Base-by-base conservation (phyloP, 2,329 filamentous ascomycete genomes). In the Didymella pomorum region DNA sequence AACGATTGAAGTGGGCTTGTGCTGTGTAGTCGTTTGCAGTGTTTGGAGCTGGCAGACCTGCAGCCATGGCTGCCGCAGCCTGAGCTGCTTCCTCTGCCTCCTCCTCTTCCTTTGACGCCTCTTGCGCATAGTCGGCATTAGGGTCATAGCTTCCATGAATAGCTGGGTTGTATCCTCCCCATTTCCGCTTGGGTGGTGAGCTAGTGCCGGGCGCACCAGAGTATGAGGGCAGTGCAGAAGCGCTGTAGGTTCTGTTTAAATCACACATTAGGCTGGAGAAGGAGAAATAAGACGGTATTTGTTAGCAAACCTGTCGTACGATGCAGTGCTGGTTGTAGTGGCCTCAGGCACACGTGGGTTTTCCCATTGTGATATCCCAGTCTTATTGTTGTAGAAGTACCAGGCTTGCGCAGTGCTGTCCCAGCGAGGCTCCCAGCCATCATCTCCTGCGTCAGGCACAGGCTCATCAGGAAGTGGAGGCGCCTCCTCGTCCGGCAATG, bases 61-160 rank as follows among this genome's bases (percentile, higher is more conserved):
- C 58, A 16, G 78, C 74, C 20, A 65, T 63, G 21, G 68, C 68
- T 28, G 72, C 64, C 29, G 61, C 64, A 31, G 66, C 63, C 21
- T 73, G 49, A 51, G 71, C 37, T 48, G 71, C 62, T 55, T 70
- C 63, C 50, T 71, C 71, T 21, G 64, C 63, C 28, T 72, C 68
- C 49, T 81, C 75, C 43, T 76, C 70, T 42, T 76, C 78, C 21
- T 80, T 74, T 64, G 85, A 52, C 3, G 73, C 71, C 57, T 70
- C 68, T 47, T 60, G 82, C 11, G 95, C 94, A 75, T 99, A 99
- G 81, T 93, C 91, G n/a, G 95, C 94, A 60, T 89, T 95, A 4
- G 93, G 93, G 71, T 99, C 95, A 81, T 97, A 99, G 79, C 93
- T 90, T 68, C 95, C 95, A 76, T 99, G 95, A 44, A 99, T 94